Conservation (phyloP, 2,329 filamentous ascomycete genomes). For the Hypomyces perniciosus region DNA sequence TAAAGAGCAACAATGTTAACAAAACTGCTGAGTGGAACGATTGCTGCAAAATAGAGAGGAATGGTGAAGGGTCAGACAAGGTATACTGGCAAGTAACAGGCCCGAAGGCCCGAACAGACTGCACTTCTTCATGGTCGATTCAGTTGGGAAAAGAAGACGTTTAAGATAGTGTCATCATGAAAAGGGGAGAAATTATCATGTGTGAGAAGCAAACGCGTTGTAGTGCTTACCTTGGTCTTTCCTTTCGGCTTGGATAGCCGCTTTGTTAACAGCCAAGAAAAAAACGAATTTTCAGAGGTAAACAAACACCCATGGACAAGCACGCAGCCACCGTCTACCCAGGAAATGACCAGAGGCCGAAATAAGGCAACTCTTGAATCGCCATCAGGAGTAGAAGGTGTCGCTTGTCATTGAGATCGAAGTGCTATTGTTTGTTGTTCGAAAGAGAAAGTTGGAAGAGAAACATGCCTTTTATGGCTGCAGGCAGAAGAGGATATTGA, state of each 20-base stretch:
- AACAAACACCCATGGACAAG: too few species aligned
- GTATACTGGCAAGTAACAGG: slow-evolving; percentile 92
- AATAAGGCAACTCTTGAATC: neutral
- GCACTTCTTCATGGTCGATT: slow-evolving; percentile 79
- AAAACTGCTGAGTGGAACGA: neutral
- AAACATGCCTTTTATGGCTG: slow-evolving; percentile 1
- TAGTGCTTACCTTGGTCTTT: slow-evolving; percentile 20
- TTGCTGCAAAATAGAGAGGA: slow-evolving; percentile 4
- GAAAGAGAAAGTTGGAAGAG: neutral
- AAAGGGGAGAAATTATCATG: slow-evolving; percentile 22
- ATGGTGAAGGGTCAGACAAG: slow-evolving; percentile 56
- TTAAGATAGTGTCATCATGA: slow-evolving; percentile 66
- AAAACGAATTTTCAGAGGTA: too few species aligned
- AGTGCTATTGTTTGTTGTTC: neutral
- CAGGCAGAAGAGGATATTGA: slow-evolving; percentile 26
- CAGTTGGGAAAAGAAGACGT: slow-evolving; percentile 83
- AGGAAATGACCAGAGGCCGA: too few species aligned
- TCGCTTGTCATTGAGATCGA: neutral
- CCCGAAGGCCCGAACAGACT: slow-evolving; percentile 60
- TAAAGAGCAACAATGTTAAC: slow-evolving; percentile 5
- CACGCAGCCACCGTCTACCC: too few species aligned
- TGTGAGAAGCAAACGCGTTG: slow-evolving; percentile 16
- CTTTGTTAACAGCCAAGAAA: too few species aligned
- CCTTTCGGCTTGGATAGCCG: neutral
- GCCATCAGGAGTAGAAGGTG: neutral